Conservation (phyloP, 345 rosid species). For the Eucalyptus paniculata region DNA sequence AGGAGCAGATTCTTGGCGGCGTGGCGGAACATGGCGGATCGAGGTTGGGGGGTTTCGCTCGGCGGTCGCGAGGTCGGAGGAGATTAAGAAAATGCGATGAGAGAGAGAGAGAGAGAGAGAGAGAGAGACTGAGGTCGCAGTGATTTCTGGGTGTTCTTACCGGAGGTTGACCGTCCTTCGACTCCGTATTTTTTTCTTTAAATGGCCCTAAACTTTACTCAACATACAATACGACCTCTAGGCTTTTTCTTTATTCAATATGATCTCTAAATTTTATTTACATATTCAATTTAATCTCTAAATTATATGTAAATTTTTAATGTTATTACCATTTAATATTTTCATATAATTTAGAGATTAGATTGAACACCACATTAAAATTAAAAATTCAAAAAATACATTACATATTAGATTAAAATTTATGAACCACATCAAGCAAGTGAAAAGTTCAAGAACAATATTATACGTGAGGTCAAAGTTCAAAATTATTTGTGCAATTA, state of each 20-base stretch:
- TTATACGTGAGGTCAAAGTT: too few relatives aligned
- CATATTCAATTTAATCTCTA: fast-evolving
- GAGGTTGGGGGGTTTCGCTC: slow-evolving; percentile 10
- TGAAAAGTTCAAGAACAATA: too few relatives aligned
- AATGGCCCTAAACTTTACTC: neutral
- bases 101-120: neutral
- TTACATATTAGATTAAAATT: fast-evolving
- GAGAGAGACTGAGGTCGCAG: neutral
- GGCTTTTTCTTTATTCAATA: too few relatives aligned
- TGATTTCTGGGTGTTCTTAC: neutral
- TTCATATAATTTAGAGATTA: too few relatives aligned
- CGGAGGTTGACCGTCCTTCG: neutral
- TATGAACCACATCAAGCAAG: fast-evolving
- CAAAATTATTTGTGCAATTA: fast-evolving
- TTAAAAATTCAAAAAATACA: fast-evolving
- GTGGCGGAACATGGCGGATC: slow-evolving; percentile 17
- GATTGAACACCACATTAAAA: fast-evolving
- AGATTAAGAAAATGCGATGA: neutral
- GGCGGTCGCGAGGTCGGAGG: slow-evolving; percentile 26
- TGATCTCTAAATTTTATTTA: fast-evolving
- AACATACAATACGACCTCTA: too few relatives aligned
- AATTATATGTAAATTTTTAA: too few relatives aligned
- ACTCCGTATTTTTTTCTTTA: neutral
- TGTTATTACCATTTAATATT: too few relatives aligned
- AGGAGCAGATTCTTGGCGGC: slow-evolving; percentile 2